A percentile compares a stretch with the other conserved stretches of the same genome.
Conservation (phyloP, 805 yeast species). For the Kodamaea sagamina region DNA sequence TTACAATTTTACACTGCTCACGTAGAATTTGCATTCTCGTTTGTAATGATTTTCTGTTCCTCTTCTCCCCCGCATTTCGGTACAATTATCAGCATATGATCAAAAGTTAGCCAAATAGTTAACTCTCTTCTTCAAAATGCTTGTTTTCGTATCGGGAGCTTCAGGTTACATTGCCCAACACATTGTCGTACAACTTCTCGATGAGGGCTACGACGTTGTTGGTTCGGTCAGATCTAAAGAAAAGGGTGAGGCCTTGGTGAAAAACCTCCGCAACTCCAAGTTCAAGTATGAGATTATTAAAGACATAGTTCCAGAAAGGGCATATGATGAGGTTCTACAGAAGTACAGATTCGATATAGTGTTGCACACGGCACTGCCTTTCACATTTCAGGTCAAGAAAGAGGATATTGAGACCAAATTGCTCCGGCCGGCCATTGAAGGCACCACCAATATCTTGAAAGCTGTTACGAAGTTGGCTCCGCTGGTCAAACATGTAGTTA, state of each 20-base stretch:
- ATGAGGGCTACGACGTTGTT: slow-evolving; percentile 46
- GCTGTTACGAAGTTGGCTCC: slow-evolving; percentile 49
- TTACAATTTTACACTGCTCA: no score
- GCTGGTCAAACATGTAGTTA: slow-evolving; percentile 44
- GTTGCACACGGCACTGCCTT: slow-evolving; percentile 67
- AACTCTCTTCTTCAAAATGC: slow-evolving; percentile 3
- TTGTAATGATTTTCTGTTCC: neutral
- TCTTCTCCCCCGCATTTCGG: slow-evolving; percentile 4
- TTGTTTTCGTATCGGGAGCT: slow-evolving; percentile 51
- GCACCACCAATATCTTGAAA: slow-evolving; percentile 53
- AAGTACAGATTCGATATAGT: slow-evolving; percentile 52
- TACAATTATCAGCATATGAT: neutral
- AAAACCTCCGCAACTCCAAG: slow-evolving; percentile 18
- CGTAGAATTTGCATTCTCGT: neutral
- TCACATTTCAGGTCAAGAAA: slow-evolving; percentile 41
- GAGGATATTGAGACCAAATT: slow-evolving; percentile 50
- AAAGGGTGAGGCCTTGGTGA: slow-evolving; percentile 22
- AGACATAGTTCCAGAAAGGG: slow-evolving; percentile 48
- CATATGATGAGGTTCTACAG: slow-evolving; percentile 48
- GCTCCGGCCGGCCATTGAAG: slow-evolving; percentile 56
- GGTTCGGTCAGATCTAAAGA: slow-evolving; percentile 49
- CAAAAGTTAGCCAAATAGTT: neutral
- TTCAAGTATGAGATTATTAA: slow-evolving; percentile 45
- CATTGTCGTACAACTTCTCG: slow-evolving; percentile 42
- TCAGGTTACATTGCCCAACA: slow-evolving; percentile 52